phyloP scores from a whole-genome alignment of 768 basidiomycete genomes.

The Tremella mesenterica region DNA sequence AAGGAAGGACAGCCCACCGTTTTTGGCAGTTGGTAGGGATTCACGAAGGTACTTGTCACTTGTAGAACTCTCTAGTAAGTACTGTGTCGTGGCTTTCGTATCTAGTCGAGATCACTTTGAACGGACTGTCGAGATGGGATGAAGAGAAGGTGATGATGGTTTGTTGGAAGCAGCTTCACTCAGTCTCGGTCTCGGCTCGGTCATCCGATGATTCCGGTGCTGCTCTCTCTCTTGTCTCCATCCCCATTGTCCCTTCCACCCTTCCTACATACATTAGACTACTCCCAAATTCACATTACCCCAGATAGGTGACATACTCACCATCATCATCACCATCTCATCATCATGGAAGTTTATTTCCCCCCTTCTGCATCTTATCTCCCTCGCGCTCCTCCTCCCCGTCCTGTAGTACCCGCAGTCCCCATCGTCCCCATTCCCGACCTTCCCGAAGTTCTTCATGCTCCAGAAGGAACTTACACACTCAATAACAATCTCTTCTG shows the following conservation, averaged over 20 bases:
- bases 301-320: not conserved
- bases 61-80: not conserved
- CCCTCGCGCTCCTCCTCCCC: constrained; percentile 28
- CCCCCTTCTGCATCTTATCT: constrained; percentile 30
- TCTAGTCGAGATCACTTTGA: not conserved
- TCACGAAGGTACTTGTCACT: not conserved
- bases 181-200: not conserved
- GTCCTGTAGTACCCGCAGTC: constrained; percentile 32
- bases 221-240: not conserved
- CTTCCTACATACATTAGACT: not conserved
- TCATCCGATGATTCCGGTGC: not conserved
- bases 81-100: not conserved
- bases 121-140: no score
- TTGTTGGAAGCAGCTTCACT: no score
- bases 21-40: not conserved
- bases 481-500: constrained; percentile 25
- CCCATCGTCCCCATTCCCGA: constrained; percentile 35
- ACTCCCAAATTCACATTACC: not conserved
- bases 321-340: no score
- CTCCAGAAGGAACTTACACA: constrained; percentile 38
- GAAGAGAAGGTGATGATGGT: no score
- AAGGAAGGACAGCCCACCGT: not conserved
- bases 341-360: constrained; percentile 37
- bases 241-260: not conserved
- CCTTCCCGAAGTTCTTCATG: constrained; percentile 30